phyloP scores from a whole-genome alignment of 768 basidiomycete species.

The Phylloporus scabripes region DNA sequence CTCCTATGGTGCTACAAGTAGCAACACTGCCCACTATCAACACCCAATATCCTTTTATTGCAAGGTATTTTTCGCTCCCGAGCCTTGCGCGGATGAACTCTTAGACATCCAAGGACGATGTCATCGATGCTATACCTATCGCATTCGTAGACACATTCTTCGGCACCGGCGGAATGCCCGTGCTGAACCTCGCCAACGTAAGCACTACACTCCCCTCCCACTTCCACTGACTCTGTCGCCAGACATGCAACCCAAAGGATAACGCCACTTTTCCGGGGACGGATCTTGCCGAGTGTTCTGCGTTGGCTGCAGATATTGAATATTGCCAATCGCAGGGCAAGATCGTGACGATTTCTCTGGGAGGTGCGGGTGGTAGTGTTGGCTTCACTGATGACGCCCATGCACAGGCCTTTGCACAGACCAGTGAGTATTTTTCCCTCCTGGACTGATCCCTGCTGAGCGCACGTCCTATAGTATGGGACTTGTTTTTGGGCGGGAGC shows the following conservation, averaged over 20 bases:
- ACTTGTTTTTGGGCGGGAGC: constrained; percentile 44
- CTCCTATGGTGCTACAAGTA: constrained; percentile 58
- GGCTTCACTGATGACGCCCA: constrained; percentile 36
- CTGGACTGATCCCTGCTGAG: constrained; percentile 5
- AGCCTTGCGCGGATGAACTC: constrained; percentile 1
- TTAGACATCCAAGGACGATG: constrained; percentile 44
- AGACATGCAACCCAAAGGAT: constrained; percentile 40
- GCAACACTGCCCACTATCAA: constrained; percentile 51
- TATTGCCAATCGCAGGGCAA: constrained; percentile 43
- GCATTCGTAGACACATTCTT: constrained; percentile 68
- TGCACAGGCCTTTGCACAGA: constrained; percentile 31
- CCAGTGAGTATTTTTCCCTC: constrained; percentile 8
- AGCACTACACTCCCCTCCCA: constrained; percentile 8
- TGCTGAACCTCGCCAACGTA: constrained; percentile 66
- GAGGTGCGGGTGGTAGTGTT: constrained; percentile 38
- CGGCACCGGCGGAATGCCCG: constrained; percentile 54
- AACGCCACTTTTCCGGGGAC: constrained; percentile 40
- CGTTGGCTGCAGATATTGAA: constrained; percentile 38
- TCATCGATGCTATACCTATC: constrained; percentile 63
- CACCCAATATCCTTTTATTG: constrained; percentile 61
- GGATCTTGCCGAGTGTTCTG: constrained; percentile 35
- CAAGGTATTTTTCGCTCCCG: constrained; percentile 34
- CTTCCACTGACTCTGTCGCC: not conserved
- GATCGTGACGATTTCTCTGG: constrained; percentile 42
- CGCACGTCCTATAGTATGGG: constrained; percentile 30